A percentile compares a stretch with the other conserved stretches of the same genome.
These are phyloP conservation scores for Meira nashicola DNA, from an alignment of 1,284 basidiomycete species.

Conservation along the genomic window DNA sequence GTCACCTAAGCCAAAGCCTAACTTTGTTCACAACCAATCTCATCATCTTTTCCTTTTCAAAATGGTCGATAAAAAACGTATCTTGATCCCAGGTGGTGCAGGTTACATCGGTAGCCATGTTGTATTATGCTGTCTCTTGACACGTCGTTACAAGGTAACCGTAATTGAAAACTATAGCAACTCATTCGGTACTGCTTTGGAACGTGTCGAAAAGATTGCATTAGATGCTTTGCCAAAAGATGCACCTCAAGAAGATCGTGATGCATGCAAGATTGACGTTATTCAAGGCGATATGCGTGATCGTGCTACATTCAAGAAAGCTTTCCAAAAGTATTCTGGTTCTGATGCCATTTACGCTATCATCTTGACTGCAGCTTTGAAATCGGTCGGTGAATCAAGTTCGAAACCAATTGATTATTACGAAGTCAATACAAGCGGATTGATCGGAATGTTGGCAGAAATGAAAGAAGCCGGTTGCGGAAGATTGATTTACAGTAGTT, in stretches of 20 bases:
- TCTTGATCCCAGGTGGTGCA: constrained; percentile 51
- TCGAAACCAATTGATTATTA: constrained; percentile 74
- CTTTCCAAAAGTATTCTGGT: constrained; percentile 37
- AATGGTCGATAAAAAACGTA: constrained; percentile 30
- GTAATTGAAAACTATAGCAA: constrained; percentile 66
- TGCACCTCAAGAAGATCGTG: constrained; percentile 63
- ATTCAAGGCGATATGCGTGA: constrained; percentile 47
- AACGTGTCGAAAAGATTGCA: constrained; percentile 73
- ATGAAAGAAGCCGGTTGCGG: constrained; percentile 80
- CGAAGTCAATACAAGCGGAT: constrained; percentile 48
- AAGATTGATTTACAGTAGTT: constrained; percentile 92
- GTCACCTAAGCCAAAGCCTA: no score
- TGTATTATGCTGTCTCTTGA: constrained; percentile 76
- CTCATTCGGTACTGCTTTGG: constrained; percentile 69
- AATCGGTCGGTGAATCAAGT: constrained; percentile 95
- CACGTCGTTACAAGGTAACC: constrained; percentile 75
- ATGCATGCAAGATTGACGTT: constrained; percentile 70
- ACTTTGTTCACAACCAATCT: constrained; percentile 1
- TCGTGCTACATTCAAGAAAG: constrained; percentile 33
- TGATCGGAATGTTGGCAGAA: constrained; percentile 41
- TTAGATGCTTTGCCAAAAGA: constrained; percentile 63
- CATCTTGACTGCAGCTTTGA: constrained; percentile 92
- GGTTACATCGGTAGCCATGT: constrained; percentile 75
- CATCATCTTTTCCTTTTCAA: background rate
- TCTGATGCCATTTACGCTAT: constrained; percentile 75